Evolutionary conservation across 2,329 filamentous ascomycete genomes (phyloP), one percentile per base, ranked within the genome.

Genomic region (Ceratocystis ficicola): DNA sequence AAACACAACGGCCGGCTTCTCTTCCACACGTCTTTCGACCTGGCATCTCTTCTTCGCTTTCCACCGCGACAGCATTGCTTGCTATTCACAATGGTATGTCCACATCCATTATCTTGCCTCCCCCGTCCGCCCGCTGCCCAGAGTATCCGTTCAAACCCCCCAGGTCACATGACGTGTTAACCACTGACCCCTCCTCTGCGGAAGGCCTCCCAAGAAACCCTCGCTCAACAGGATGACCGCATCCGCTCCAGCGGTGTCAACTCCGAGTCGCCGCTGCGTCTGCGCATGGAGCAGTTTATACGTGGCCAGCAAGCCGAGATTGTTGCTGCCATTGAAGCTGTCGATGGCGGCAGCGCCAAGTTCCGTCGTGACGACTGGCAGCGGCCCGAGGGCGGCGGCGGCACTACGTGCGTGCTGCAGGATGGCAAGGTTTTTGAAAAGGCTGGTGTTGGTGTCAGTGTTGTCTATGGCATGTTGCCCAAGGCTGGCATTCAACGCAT

Each of bases 361-460:
- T 99, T 99, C 79, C 83, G 83, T 68, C 80, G 85, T 68, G 94
- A 99, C 77, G 86, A 87, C 70, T 99, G 94, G 94, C 82, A 85
- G 68, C 86, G 94, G 63, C 86, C 89, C 67, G 86, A 91, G 73
- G 94, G 94, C 65, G 94, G 94, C 66, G 94, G 94, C 70, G 94
- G 94, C 70, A 92, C 93, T 71, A 95, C 90, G 17, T 96, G 92
- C 76, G 92, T 99, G 48, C 80, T 99, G 20, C 94, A 99, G 75
- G 91, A 96, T 70, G 92, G 94, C 70, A 93, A 95, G 69, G 90
- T 96, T 63, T 99, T 99, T 72, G 94, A 99, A 76, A 99, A 99
- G 78, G 94, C 89, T 57, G 94, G 94, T 36, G 91, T 97, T 68
- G 96, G 95, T 73, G 92, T 93, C 72, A 95, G 89, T 66, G 86